These are phyloP conservation scores for Penicillium sp. DNA, from an alignment of 2,329 filamentous ascomycete species.

Conservation along the genomic window DNA sequence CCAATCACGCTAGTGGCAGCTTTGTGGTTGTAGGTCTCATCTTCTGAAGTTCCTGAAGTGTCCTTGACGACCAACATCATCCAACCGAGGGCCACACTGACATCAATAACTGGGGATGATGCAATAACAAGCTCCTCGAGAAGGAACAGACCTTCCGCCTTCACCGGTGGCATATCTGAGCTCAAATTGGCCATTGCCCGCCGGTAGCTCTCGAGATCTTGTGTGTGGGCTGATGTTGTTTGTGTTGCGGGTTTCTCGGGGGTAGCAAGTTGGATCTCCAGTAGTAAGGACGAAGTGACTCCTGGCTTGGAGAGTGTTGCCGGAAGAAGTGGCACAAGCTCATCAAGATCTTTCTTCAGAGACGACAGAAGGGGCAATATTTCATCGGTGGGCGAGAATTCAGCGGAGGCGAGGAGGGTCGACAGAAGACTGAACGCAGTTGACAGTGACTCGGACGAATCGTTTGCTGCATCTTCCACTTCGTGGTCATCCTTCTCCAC, in stretches of 20 bases:
- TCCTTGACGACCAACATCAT: conserved; percentile 43
- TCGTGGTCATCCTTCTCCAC: conserved; percentile 21
- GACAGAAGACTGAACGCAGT: conserved; percentile 47
- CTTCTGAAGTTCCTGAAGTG: conserved; percentile 31
- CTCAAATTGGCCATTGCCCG: conserved; percentile 44
- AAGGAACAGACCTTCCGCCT: conserved; percentile 47
- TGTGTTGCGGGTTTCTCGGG: conserved; percentile 26
- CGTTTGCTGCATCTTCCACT: conserved; percentile 20
- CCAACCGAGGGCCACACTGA: conserved; percentile 44
- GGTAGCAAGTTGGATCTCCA: conserved; percentile 43
- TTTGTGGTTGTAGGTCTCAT: conserved; percentile 48
- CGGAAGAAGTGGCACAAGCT: conserved; percentile 38
- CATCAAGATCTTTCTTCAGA: conserved; percentile 40
- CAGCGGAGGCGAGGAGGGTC: conserved; percentile 45
- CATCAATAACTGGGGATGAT: conserved; percentile 46
- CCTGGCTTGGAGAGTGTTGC: conserved; percentile 37
- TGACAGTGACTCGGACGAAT: conserved; percentile 40
- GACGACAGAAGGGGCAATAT: conserved; percentile 31
- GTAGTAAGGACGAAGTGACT: conserved; percentile 44
- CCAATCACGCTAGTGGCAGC: conserved; percentile 47
- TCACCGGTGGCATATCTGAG: conserved; percentile 44
- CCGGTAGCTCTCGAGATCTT: conserved; percentile 44
- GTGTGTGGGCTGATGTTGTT: conserved; percentile 26
- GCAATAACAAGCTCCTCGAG: conserved; percentile 43
- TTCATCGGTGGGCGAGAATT: conserved; percentile 37